phyloP scores from a whole-genome alignment of 495 filamentous ascomycete genomes.

The Glonium stellatum region DNA sequence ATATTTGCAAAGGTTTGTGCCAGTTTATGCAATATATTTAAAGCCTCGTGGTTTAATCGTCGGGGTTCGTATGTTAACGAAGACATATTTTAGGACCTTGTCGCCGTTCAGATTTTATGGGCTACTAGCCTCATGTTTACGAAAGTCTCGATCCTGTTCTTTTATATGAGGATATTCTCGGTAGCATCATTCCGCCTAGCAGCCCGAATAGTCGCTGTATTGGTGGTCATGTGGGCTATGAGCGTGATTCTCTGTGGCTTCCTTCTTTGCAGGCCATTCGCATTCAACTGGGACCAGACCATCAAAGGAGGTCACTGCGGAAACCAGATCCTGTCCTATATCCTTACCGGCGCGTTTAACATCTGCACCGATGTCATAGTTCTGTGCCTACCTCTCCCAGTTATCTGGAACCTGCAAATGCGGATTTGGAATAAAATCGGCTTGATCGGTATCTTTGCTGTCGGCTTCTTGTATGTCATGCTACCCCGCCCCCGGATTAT shows the following conservation, averaged over 20 bases:
- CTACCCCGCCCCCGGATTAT: too few relatives aligned
- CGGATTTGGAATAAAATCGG: conserved; percentile 4
- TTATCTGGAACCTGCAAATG: conserved; percentile 13
- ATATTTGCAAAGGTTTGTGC: neutral
- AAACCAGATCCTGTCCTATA: conserved; percentile 4
- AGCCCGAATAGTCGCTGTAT: conserved; percentile 2
- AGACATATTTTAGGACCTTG: neutral
- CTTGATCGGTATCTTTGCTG: neutral
- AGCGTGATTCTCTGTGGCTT: conserved; percentile 10
- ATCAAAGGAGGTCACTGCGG: conserved; percentile 2
- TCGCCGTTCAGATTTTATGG: conserved; percentile 8
- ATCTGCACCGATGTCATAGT: conserved; percentile 4
- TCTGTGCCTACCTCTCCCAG: conserved; percentile 2
- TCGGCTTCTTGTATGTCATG: conserved; percentile 7
- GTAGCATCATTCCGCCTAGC: conserved; percentile 6
- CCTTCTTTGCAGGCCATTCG: conserved; percentile 9
- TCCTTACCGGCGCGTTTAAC: conserved; percentile 1
- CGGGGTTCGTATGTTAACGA: too few relatives aligned
- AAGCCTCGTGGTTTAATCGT: too few relatives aligned
- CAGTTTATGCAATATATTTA: neutral
- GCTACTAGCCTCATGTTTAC: conserved; percentile 5
- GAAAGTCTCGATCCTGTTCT: conserved; percentile 16
- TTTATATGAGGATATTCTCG: conserved; percentile 16
- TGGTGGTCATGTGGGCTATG: conserved; percentile 1
- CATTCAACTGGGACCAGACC: conserved; percentile 15